Base-by-base conservation (phyloP, 148 eudicot genomes). In the Rhododendron ferrugineum region DNA sequence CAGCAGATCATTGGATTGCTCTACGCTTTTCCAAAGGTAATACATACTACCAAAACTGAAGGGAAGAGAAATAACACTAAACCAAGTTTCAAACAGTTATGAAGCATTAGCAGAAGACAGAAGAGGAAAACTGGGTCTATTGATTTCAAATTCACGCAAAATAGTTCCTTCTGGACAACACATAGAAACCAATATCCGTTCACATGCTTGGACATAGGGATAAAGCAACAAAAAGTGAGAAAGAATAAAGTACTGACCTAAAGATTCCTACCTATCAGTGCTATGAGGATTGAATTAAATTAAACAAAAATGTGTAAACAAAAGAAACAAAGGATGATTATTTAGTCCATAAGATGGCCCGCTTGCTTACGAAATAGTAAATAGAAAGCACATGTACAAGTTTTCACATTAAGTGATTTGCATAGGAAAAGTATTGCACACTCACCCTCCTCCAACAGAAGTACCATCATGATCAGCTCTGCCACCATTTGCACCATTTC, bases 391-490 rank as follows among this genome's bases (percentile, higher is more conserved):
- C 28, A 28, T 11, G 3, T 1, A 42, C 7, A 64, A 20, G 40
- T n/a, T n/a, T 32, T 86, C 60, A 46, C 46, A 32, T 66, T 40
- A 37, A n/a, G 18, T 32, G 11, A 64, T 73, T 32, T 14, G 36
- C 80, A 0, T 20, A 37, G 46, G 70, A 86, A 58, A 47, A 26
- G 4, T 83, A 79, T 37, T 54, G n/a, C 62, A 4, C 26, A 79
- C 96, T 87, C 87, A 97, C 99, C 92, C 91, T 86, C 88, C 92
- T 32, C 88, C 84, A 79, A 88, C 85, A 85, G 91, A 78, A 83
- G 84, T 88, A 85, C 79, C 82, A 50, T 78, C 91, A 73, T 84
- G 90, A 44, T 76, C 82, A 60, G 90, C 88, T 78, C 84, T 85
- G 83, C 83, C 92, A 80, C 79, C 86, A 82, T 85, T 84, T 28